Evolutionary conservation across 169 alveolate species (phyloP).

Genomic region (Besnoitia besnoiti): DNA sequence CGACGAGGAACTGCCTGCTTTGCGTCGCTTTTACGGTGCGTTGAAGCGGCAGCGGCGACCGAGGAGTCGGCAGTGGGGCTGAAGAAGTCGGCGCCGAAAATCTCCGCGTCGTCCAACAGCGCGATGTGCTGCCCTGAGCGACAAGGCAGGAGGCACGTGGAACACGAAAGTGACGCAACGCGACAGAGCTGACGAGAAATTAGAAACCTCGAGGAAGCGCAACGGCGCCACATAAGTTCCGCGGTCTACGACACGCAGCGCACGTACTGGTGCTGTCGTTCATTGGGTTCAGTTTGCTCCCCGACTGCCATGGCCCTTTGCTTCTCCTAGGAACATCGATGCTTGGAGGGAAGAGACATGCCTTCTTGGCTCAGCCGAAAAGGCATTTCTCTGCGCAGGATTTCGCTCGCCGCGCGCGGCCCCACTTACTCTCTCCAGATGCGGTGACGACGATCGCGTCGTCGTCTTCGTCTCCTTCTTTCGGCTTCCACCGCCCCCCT

Average conservation of each 20-base stretch:
- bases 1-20: not conserved
- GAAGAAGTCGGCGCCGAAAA: conserved; percentile 34
- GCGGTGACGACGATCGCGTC: not conserved
- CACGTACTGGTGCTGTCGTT: too few relatives aligned
- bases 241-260: too few relatives aligned
- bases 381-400: too few relatives aligned
- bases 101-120: conserved; percentile 4
- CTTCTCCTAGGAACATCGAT: too few relatives aligned
- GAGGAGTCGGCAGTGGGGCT: not conserved
- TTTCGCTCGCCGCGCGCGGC: too few relatives aligned
- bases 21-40: not conserved
- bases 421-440: conserved; percentile 1
- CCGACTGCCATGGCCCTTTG: too few relatives aligned
- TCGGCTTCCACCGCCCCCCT: not conserved
- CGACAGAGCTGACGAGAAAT: too few relatives aligned
- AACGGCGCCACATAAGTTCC: too few relatives aligned
- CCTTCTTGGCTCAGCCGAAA: too few relatives aligned
- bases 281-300: too few relatives aligned
- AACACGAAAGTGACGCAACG: not conserved
- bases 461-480: not conserved
- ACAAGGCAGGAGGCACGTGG: not conserved
- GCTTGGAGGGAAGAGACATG: too few relatives aligned
- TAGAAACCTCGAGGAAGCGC: too few relatives aligned
- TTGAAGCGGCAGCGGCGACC: not conserved
- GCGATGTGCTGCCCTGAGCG: conserved; percentile 35